A percentile compares a stretch with the other conserved stretches of the same genome.
Conservation (phyloP, 2,329 filamentous ascomycete genomes). For the Aspergillus melleus region DNA sequence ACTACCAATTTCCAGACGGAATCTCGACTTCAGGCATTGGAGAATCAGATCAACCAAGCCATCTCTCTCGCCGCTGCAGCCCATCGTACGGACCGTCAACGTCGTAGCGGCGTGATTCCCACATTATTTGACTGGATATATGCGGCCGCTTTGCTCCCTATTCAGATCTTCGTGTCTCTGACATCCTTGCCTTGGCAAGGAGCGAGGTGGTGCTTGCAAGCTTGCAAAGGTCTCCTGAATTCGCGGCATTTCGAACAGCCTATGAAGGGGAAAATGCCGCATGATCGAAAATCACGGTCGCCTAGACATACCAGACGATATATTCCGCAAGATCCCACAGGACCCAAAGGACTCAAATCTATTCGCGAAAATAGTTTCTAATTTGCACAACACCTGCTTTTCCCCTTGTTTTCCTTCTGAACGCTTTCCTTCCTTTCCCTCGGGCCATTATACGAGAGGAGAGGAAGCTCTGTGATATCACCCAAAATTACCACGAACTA, state of each 20-base stretch:
- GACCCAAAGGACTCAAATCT: conserved; percentile 1
- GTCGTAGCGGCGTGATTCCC: conserved; percentile 26
- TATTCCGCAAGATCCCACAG: conserved; percentile 1
- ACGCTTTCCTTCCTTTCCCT: too few species aligned
- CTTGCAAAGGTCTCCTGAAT: conserved; percentile 6
- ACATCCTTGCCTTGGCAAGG: conserved; percentile 33
- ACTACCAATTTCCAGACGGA: conserved; percentile 75
- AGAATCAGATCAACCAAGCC: conserved; percentile 71
- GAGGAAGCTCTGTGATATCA: too few species aligned
- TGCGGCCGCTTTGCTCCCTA: conserved; percentile 36
- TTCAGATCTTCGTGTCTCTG: conserved; percentile 32
- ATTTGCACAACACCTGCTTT: not conserved
- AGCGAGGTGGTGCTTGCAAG: conserved; percentile 19
- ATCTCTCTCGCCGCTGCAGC: conserved; percentile 78
- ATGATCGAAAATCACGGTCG: conserved; percentile 4
- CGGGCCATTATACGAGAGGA: too few species aligned
- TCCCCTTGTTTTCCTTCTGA: too few species aligned
- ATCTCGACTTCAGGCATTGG: conserved; percentile 69
- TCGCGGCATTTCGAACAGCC: conserved; percentile 1
- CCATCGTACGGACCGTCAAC: conserved; percentile 29
- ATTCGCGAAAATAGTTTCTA: conserved; percentile 8
- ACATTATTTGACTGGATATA: conserved; percentile 39
- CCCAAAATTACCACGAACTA: too few species aligned
- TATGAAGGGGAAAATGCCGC: conserved; percentile 26
- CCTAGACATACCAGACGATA: conserved; percentile 10